Conservation (phyloP, 208 protist genomes). For the Crithidia sp. region DNA sequence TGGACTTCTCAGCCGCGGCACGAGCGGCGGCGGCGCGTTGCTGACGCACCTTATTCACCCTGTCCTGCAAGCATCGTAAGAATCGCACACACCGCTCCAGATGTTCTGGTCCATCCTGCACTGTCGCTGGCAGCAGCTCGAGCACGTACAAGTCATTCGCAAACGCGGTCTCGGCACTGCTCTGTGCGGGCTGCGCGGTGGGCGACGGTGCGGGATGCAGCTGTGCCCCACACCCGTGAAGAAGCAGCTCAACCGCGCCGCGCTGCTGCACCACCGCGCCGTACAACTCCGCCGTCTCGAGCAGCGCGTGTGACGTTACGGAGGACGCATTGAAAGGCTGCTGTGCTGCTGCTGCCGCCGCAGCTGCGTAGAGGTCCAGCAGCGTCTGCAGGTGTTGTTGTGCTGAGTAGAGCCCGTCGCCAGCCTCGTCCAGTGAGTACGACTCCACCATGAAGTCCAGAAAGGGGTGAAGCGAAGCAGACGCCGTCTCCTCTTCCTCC, state of each 20-base stretch:
- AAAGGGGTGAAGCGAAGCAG: constrained; percentile 26
- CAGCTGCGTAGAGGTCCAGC: constrained; percentile 14
- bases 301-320: constrained; percentile 17
- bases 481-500: background rate
- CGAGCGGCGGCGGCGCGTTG: constrained; percentile 20
- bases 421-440: constrained; percentile 65
- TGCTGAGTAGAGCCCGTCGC: constrained; percentile 60
- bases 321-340: background rate
- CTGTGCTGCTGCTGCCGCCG: background rate
- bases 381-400: constrained; percentile 16
- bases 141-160: constrained; percentile 8
- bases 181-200: too few relatives aligned
- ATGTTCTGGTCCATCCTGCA: background rate
- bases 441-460: constrained; percentile 40
- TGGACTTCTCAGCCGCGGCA: constrained; percentile 39
- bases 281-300: constrained; percentile 43
- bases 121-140: constrained; percentile 11
- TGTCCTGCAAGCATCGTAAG: constrained; percentile 12
- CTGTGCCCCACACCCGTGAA: constrained; percentile 40
- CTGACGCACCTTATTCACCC: constrained; percentile 20
- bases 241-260: constrained; percentile 62
- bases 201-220: constrained; percentile 12
- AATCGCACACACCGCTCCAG: constrained; percentile 13
- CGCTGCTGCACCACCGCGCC: constrained; percentile 60
- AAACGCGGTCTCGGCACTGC: too few relatives aligned